Percentiles rank a stretch among this genome's conserved stretches.
phyloP scores from a whole-genome alignment of 306 rosid genomes.

The Vicia sativa region DNA sequence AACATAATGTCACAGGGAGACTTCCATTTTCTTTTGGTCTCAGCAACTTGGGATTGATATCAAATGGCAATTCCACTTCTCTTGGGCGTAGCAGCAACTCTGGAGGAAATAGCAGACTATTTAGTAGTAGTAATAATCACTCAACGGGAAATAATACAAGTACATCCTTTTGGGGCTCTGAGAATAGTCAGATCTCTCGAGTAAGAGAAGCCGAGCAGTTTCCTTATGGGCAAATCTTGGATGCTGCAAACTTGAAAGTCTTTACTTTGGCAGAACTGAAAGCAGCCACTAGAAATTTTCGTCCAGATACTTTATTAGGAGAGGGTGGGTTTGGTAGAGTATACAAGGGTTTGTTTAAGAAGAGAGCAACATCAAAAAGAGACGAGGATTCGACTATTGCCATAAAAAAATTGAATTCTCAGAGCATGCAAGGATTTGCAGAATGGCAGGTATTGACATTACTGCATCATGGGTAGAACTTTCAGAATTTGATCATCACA shows the following conservation, averaged over 20 bases:
- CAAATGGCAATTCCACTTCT: conserved; percentile 41
- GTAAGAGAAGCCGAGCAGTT: conserved; percentile 61
- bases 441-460: conserved; percentile 79
- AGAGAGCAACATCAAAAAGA: conserved; percentile 43
- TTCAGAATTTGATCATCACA: conserved; percentile 1
- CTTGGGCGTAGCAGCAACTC: conserved; percentile 48
- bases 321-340: conserved; percentile 95
- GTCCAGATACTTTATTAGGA: conserved; percentile 62
- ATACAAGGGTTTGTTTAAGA: conserved; percentile 79
- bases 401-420: conserved; percentile 69
- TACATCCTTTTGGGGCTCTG: conserved; percentile 58
- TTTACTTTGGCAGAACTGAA: conserved; percentile 67
- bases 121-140: conserved; percentile 39
- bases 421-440: conserved; percentile 71
- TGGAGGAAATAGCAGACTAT: conserved; percentile 43
- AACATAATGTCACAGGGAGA: conserved; percentile 35
- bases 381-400: conserved; percentile 58
- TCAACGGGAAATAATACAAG: conserved; percentile 61
- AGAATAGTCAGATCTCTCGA: conserved; percentile 55
- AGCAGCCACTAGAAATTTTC: conserved; percentile 74
- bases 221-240: conserved; percentile 74
- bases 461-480: neutral
- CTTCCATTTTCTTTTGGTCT: conserved; percentile 16
- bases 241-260: conserved; percentile 59
- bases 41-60: conserved; percentile 31